A percentile compares a stretch with the other conserved stretches of the same genome.
Evolutionary conservation across 495 filamentous ascomycete species (phyloP).

Genomic region (Daldinia loculata): DNA sequence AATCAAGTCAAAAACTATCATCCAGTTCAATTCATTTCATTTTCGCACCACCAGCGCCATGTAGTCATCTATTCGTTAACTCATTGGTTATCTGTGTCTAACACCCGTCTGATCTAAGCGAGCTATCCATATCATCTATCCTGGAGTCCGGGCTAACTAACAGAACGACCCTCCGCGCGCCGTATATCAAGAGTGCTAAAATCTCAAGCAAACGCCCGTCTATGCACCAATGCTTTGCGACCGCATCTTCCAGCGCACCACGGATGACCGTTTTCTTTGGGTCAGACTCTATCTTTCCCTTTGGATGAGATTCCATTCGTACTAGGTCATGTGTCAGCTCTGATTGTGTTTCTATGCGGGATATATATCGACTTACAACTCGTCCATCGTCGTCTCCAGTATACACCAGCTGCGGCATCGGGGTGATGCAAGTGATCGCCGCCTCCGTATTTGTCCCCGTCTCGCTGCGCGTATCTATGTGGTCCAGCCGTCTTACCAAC

Average conservation of each 20-base stretch:
- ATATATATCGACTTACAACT: slow-evolving; percentile 62
- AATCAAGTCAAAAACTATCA: slow-evolving; percentile 12
- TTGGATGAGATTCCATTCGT: slow-evolving; percentile 90
- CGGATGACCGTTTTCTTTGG: background rate
- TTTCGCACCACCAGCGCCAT: background rate
- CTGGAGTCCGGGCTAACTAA: slow-evolving; percentile 11
- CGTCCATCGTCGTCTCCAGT: slow-evolving; percentile 90
- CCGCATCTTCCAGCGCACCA: slow-evolving; percentile 14
- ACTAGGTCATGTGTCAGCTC: slow-evolving; percentile 61
- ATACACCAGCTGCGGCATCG: slow-evolving; percentile 84
- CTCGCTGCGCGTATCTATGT: slow-evolving; percentile 76
- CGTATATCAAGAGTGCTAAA: slow-evolving; percentile 2
- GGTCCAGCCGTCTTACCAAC: slow-evolving; percentile 79
- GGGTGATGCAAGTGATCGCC: slow-evolving; percentile 87
- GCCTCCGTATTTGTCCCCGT: slow-evolving; percentile 77
- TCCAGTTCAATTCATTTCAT: background rate
- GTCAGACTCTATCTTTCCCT: slow-evolving; percentile 57
- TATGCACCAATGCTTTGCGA: slow-evolving; percentile 31
- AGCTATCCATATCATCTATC: slow-evolving; percentile 16
- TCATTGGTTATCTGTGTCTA: slow-evolving; percentile 1
- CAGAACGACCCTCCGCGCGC: background rate
- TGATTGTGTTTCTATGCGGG: background rate
- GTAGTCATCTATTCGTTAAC: background rate
- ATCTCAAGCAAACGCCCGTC: slow-evolving; percentile 24
- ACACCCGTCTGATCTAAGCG: slow-evolving; percentile 9